Evolutionary conservation across 176 grass and related monocot genomes (phyloP).

Genomic region (Stipa capillata): DNA sequence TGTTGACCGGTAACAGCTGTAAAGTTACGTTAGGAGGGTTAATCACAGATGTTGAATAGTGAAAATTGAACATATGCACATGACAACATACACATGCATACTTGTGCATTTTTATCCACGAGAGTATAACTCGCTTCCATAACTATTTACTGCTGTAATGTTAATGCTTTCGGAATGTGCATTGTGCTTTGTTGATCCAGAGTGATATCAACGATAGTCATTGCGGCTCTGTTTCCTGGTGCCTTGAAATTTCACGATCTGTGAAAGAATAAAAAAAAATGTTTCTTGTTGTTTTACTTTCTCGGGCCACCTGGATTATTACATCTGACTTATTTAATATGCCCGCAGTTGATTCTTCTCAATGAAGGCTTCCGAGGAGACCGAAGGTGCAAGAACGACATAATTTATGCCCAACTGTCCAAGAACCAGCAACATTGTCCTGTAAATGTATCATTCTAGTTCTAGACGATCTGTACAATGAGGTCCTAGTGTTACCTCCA

Average conservation of each 20-base stretch:
- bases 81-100: not conserved
- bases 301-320: not conserved
- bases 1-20: not conserved
- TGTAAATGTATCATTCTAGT: slow-evolving; percentile 41
- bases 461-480: slow-evolving; percentile 27
- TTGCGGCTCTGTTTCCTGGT: not conserved
- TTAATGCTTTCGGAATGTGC: not conserved
- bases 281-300: not conserved
- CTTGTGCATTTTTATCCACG: not conserved
- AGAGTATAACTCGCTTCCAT: not conserved
- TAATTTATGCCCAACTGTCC: not conserved
- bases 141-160: not conserved
- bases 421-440: not conserved
- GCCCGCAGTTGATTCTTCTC: not conserved
- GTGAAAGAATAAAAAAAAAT: not conserved
- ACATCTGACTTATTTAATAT: not conserved
- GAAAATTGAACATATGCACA: not conserved
- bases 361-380: not conserved
- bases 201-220: not conserved
- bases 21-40: not conserved
- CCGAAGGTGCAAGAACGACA: not conserved
- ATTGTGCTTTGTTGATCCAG: not conserved
- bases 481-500: not conserved
- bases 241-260: not conserved
- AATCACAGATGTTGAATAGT: not conserved